Evolutionary conservation across 768 basidiomycete genomes (phyloP), one percentile per base, ranked within the genome.

Genomic region (Trametes maxima): DNA sequence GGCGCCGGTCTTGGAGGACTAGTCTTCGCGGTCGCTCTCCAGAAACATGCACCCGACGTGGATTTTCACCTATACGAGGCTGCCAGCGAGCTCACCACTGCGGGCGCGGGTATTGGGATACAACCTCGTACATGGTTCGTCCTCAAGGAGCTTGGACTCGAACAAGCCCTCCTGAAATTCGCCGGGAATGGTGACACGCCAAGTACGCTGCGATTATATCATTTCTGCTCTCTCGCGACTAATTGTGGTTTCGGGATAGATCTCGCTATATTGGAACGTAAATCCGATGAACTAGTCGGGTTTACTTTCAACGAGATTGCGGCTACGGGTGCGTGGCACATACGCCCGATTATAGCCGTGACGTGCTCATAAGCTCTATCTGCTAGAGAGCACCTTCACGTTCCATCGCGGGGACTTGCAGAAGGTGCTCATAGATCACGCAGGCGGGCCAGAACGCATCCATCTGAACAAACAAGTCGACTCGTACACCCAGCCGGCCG

Each of bases 401-500:
- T 60, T 70, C 46, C 65, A 66, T 36, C 60, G 69, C 5, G 61
- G 54, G 4, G 60, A 67, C n/a, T 35, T 68, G 13, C 62, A 66
- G 22, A 48, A 58, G 24, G 59, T 66, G 1, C 36, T 68, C 21
- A n/a, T 65, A 2, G 62, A 67, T 1, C 60, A 61, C 25, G 24
- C 68, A 37, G 64, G 45, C 25, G 10, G 46, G 5, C 11, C 19
- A 6, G 21, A 50, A 10, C 46, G 36, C 8, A 36, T 67, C 21
- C 69, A 69, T 58, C 60, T 69, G 19, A 19, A 45, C n/a, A 71
- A 70, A 51, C 58, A 59, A 2, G 46, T 70, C n/a, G 59, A 52
- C 12, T 56, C 55, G 3, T 66, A 65, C 59, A 43, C 43, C 19
- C 21, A 49, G 22, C 52, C 49, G 1, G 39, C 5, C 5, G 64